A percentile compares a stretch with the other conserved stretches of the same genome.
Conservation (phyloP, 2,329 filamentous ascomycete genomes). For the Coniochaeta pulveracea region DNA sequence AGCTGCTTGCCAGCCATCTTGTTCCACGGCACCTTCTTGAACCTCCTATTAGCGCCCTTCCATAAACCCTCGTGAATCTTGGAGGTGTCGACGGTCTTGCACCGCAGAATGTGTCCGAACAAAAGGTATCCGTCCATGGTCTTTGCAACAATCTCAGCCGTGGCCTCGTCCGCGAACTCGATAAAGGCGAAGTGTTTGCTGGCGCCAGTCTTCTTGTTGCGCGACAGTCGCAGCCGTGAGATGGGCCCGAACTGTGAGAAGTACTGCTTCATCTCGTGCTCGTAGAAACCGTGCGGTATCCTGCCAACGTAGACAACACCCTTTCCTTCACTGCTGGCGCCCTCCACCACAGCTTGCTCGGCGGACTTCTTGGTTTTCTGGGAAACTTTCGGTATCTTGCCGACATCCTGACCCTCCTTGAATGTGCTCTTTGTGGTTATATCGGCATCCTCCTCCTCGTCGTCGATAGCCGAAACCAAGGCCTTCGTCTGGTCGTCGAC, state of each 20-base stretch:
- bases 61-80: conserved; percentile 74
- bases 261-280: conserved; percentile 88
- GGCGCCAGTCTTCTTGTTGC: conserved; percentile 83
- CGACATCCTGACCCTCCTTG: conserved; percentile 17
- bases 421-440: conserved; percentile 9
- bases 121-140: conserved; percentile 98
- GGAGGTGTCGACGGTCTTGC: conserved; percentile 64
- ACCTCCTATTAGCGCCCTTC: conserved; percentile 82
- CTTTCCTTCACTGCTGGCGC: conserved; percentile 38
- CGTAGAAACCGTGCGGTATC: conserved; percentile 67
- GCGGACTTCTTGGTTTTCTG: conserved; percentile 31
- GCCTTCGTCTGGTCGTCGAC: conserved; percentile 15
- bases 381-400: conserved; percentile 35
- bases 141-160: conserved; percentile 81
- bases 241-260: conserved; percentile 89
- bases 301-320: conserved; percentile 86
- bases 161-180: conserved; percentile 68
- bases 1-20: conserved; percentile 71
- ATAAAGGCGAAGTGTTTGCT: conserved; percentile 94
- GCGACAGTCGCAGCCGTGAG: conserved; percentile 65
- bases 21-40: conserved; percentile 81
- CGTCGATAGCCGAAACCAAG: conserved; percentile 14
- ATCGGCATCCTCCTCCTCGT: conserved; percentile 10
- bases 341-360: conserved; percentile 16
- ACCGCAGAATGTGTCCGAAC: conserved; percentile 88